Base-by-base conservation (phyloP, 2,329 filamentous ascomycete species). In the Coniochaeta prunicola region DNA sequence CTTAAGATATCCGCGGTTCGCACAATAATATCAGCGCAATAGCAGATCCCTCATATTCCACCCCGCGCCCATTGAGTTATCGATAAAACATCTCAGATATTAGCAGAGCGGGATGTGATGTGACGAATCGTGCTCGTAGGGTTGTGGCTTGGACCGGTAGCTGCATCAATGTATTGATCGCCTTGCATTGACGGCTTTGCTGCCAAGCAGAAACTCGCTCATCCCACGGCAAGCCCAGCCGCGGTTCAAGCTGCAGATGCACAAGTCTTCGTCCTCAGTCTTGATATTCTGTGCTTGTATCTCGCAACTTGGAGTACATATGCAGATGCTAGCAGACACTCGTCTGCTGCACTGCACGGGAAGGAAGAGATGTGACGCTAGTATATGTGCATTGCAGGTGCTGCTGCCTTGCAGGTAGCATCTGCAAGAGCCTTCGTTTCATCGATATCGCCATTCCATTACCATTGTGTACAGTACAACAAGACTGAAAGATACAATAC, bases 81-180 rank as follows among this genome's bases (percentile, higher is more conserved):
- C 45, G 45, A 50, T 50, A 30, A 50, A 38, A 45, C 24, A 5
- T 6, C 45, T 50, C 45, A 28, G 13, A 28, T 50, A 50, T 26
- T 28, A 50, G 45, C 45, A 50, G 45, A 50, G 45, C 45, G 45
- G 45, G 45, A 50, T 50, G 45, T 50, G 45, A 50, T 50, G 45
- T 50, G 45, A 50, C 45, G 45, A 30, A 30, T 50, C n/a, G 45
- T 50, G 7, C 17, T 13, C n/a, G 26, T 50, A 28, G 45, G 26
- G 21, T 26, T 50, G 21, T 30, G 45, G 3, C 13, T 26, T 26
- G 42, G 19, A 24, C 24, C 10, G 42, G 42, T 30, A 50, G 45
- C 21, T 17, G 6, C 24, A 21, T n/a, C 45, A 50, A 50, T 50
- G 45, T 50, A 50, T 50, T 50, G 45, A 21, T 30, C n/a, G 24